A percentile compares a stretch with the other conserved stretches of the same genome.
phyloP scores from a whole-genome alignment of 805 yeast species.

The Alloascoidea africana region DNA sequence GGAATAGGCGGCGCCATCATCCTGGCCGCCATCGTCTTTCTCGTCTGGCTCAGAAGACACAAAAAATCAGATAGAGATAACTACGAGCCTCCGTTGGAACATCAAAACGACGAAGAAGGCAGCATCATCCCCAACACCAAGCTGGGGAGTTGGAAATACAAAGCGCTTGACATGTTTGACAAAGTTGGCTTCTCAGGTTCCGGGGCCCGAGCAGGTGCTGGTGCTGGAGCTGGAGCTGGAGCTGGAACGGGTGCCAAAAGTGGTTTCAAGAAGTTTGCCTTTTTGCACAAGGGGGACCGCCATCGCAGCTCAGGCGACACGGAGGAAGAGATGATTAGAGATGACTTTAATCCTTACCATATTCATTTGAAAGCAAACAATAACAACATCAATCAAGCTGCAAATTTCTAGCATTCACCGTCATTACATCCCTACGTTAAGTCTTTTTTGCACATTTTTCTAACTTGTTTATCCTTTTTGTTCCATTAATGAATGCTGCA shows the following conservation, averaged over 20 bases:
- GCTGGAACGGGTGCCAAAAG: no score
- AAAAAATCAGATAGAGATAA: background rate
- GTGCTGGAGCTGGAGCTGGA: no score
- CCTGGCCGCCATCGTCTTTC: constrained; percentile 20
- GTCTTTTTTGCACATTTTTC: background rate
- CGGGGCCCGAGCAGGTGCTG: no score
- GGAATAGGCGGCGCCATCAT: constrained; percentile 59
- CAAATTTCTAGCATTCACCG: background rate
- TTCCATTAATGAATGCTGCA: no score
- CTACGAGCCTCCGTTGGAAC: no score
- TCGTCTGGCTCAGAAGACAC: background rate
- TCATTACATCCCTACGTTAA: background rate
- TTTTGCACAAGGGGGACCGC: no score
- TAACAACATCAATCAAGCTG: constrained; percentile 1
- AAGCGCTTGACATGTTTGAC: background rate
- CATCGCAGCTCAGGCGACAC: background rate
- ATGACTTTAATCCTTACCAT: background rate
- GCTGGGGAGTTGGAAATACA: background rate
- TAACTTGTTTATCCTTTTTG: background rate
- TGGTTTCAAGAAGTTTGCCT: no score
- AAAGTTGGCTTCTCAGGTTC: no score
- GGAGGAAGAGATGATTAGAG: background rate
- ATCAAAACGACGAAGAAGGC: background rate
- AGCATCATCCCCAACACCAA: background rate
- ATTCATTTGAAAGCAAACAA: no score